These are phyloP conservation scores for Apiotrichum gamsii DNA, from an alignment of 1,284 basidiomycete species.

Conservation along the genomic window DNA sequence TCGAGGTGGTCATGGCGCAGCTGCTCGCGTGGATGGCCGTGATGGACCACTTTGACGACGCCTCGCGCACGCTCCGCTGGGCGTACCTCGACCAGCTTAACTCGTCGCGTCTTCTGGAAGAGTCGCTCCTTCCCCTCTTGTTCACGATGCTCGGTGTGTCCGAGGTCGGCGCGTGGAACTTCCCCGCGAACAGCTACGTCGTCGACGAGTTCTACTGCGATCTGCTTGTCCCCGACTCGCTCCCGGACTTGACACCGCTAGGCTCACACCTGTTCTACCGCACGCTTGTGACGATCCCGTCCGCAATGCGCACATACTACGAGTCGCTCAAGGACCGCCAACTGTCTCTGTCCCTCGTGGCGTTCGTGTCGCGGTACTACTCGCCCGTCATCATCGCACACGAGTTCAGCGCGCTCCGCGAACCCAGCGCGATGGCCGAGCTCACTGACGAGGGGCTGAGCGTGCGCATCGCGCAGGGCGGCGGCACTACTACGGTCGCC, in stretches of 20 bases:
- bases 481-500: constrained; percentile 70
- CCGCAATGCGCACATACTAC: constrained; percentile 78
- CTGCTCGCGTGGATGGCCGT: constrained; percentile 86
- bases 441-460: constrained; percentile 74
- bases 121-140: constrained; percentile 67
- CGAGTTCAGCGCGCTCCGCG: constrained; percentile 71
- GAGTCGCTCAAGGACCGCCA: constrained; percentile 83
- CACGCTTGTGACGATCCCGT: constrained; percentile 70
- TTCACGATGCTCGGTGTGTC: constrained; percentile 59
- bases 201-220: constrained; percentile 76
- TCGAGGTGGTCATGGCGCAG: constrained; percentile 42
- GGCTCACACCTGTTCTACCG: constrained; percentile 86
- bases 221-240: constrained; percentile 56
- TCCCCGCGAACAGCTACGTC: constrained; percentile 60
- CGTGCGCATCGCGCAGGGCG: constrained; percentile 62
- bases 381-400: constrained; percentile 81
- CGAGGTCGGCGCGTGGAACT: constrained; percentile 45
- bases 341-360: constrained; percentile 65
- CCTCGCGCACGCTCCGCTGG: constrained; percentile 48
- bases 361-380: constrained; percentile 79
- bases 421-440: constrained; percentile 57
- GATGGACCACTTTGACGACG: constrained; percentile 78
- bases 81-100: constrained; percentile 81
- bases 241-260: constrained; percentile 57
- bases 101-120: constrained; percentile 58